Evolutionary conservation across 768 basidiomycete species (phyloP), one percentile per base, ranked within the genome.

Genomic region (Nidula microcarpa): DNA sequence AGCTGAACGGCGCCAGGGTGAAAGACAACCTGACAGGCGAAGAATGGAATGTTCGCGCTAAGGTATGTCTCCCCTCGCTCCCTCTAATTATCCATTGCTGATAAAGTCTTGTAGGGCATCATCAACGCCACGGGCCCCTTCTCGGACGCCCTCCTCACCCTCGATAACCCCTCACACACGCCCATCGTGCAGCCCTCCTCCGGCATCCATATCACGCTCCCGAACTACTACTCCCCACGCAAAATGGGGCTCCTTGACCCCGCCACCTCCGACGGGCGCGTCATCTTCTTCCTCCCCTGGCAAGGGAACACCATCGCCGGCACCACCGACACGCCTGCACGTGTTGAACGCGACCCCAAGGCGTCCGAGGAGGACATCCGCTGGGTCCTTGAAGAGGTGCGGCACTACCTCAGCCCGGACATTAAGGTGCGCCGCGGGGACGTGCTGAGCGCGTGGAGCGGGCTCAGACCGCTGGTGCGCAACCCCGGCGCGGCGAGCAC

Each of bases 241-340:
- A 89, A 81, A 48, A 97, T 98, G 91, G 96, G 97, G 43, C 80
- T 98, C 4, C 80, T 98, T 44, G 97, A 98, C 68, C 97, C 96
- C 1, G 79, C 92, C 2, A 97, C 97, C 4, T 93, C 91, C 0
- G 96, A 99, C 58, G 96, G 96, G 0, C 88, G 96, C 30, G 95
- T 99, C 52, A 96, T 99, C 65, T 99, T 98, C 80, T 97, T 99
- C 81, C 82, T 99, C 8, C 96, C 96, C 0, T 99, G 97, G 96
- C 88, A 98, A 71, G 96, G 96, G 7, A 93, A 89, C 74, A 94
- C 94, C 39, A 94, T 99, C 57, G 96, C 96, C 1, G 96, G 96
- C 23, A 98, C 97, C 2, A 99, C 96, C 6, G 96, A 99, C 67
- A 79, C 89, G 0, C 87, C 89, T 0, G 85, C 89, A 2, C 64